Base-by-base conservation (phyloP, 208 protist species). In the Trypanosoma conorhini region DNA sequence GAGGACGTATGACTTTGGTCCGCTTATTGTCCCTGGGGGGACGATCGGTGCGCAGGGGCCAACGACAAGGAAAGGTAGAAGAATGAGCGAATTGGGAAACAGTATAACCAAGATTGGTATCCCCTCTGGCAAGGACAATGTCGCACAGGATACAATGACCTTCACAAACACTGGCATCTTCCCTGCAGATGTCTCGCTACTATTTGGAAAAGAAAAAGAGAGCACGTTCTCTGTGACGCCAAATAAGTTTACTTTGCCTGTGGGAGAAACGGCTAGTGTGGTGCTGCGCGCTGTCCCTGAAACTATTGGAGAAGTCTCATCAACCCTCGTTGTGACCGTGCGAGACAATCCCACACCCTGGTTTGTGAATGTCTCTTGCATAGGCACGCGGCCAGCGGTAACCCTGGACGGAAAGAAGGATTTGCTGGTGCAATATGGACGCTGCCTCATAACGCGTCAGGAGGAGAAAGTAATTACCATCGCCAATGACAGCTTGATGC, bases 1-100 rank as follows among this genome's bases (percentile, higher is more conserved):
- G 74, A 76, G 85, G 17, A 33, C 82, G 0, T 99, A 97, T 76
- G 94, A 99, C 70, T 99, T 98, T 84, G 97, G 97, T 13, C 90
- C 97, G 10, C 82, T 99, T 40, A 91, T 99, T 10, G 79, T 98
- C 55, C 12, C 83, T 79, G 40, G 66, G 70, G 1, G 40, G 61
- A 22, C 26, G 65, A 21, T 76, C 30, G 12, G 4, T 44, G 26
- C 30, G 40, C 24, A 38, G 0, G 5, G 31, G n/a, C 35, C 30
- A 44, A 46, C 7, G n/a, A 17, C 4, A 21, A 72, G 50, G 22
- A 33, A 46, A 19, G 21, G 1, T 1, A 57, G 62, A 38, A 1
- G 4, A 5, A 0, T n/a, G 9, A 65, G 44, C 59, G 67, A 72
- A 24, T 0, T 21, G 3, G 38, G 5, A 35, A 50, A 3, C 2